Conservation (phyloP, 208 protist species). For the Wallacemonas collosoma region DNA sequence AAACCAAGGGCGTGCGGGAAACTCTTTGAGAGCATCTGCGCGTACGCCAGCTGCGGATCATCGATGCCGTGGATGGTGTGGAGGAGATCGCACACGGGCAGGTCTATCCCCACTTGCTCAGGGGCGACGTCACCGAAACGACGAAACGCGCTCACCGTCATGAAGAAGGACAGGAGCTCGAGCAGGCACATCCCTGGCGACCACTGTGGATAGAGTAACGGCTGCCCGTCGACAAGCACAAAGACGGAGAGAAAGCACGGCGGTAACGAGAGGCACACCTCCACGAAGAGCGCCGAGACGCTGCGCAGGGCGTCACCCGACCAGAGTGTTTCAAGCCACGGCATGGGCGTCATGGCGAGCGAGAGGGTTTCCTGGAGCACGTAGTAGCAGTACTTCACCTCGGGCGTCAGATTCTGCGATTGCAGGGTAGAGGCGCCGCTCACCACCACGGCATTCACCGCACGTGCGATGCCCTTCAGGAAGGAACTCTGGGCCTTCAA, state of each 20-base stretch:
- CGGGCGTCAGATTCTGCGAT: conserved; percentile 34
- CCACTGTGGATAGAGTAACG: conserved; percentile 39
- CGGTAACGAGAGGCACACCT: conserved; percentile 57
- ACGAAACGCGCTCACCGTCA: conserved; percentile 39
- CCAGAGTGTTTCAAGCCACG: conserved; percentile 52
- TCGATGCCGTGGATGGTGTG: conserved; percentile 26
- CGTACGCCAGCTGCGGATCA: conserved; percentile 33
- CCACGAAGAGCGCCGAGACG: conserved; percentile 57
- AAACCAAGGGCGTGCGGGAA: conserved; percentile 41
- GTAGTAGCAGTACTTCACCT: conserved; percentile 74
- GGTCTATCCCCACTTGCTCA: neutral
- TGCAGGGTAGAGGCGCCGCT: conserved; percentile 16
- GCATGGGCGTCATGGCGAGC: conserved; percentile 54
- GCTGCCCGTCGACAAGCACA: conserved; percentile 47
- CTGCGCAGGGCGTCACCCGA: conserved; percentile 35
- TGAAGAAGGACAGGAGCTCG: conserved; percentile 50
- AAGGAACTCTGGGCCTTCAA: conserved; percentile 37
- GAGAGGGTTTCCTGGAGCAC: conserved; percentile 70
- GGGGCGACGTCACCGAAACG: conserved; percentile 31
- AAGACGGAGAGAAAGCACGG: conserved; percentile 57
- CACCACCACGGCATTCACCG: conserved; percentile 34
- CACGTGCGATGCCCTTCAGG: conserved; percentile 35
- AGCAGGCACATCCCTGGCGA: conserved; percentile 40
- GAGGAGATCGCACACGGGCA: conserved; percentile 19
- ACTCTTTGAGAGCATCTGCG: conserved; percentile 47